phyloP scores from a whole-genome alignment of 75 land plant species.

The Cupressus sempervirens region DNA sequence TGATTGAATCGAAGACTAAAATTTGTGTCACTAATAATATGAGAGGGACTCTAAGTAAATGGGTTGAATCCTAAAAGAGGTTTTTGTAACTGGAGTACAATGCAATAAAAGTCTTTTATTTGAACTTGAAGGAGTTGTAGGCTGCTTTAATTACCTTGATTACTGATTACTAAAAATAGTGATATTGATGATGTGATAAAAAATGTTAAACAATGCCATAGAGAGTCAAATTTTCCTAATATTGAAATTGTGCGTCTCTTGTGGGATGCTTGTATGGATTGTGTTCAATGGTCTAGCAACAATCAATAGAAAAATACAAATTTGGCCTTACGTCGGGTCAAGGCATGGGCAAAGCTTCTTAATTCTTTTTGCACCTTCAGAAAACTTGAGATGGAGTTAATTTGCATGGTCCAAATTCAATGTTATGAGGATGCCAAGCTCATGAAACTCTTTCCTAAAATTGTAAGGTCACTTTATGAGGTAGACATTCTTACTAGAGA shows the following conservation, averaged over 20 bases:
- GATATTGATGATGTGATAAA: slow-evolving; percentile 86
- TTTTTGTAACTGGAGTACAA: too few species aligned
- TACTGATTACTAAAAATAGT: slow-evolving; percentile 69
- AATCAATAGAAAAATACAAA: slow-evolving; percentile 97
- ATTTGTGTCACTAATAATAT: too few species aligned
- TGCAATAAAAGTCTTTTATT: slow-evolving; percentile 89
- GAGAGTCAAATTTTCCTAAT: slow-evolving; percentile 80
- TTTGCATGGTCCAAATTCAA: slow-evolving; percentile 91
- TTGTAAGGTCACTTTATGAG: slow-evolving; percentile 85
- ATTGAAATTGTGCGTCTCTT: slow-evolving; percentile 84
- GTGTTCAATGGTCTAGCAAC: slow-evolving; percentile 98
- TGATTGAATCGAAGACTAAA: too few species aligned
- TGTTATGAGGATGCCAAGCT: slow-evolving; percentile 98
- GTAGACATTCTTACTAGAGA: slow-evolving; percentile 97
- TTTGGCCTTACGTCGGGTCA: slow-evolving; percentile 91
- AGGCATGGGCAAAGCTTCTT: slow-evolving; percentile 82
- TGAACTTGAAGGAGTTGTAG: slow-evolving; percentile 85
- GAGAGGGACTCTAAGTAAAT: too few species aligned
- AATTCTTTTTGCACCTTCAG: slow-evolving; percentile 77
- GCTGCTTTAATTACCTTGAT: slow-evolving; percentile 54
- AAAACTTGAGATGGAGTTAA: slow-evolving; percentile 80
- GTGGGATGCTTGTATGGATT: slow-evolving; percentile 96
- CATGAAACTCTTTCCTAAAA: slow-evolving; percentile 95
- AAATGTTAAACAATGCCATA: slow-evolving; percentile 68
- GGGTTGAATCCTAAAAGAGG: too few species aligned